A percentile compares a stretch with the other conserved stretches of the same genome.
phyloP scores from a whole-genome alignment of 2,329 filamentous ascomycete species.

The Colletotrichum lentis region DNA sequence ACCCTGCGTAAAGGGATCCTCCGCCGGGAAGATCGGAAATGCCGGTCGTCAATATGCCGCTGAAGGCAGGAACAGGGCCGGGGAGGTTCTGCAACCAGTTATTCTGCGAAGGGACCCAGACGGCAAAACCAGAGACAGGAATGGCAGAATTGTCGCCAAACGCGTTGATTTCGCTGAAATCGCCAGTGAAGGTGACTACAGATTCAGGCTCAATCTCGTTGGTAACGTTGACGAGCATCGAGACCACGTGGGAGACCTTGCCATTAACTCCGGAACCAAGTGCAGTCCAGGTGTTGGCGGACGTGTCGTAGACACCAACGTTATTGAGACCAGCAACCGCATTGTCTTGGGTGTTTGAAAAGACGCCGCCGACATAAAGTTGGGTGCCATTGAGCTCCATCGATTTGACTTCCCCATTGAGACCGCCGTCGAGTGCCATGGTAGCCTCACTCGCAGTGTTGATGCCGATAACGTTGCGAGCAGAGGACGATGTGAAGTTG shows the following conservation, averaged over 20 bases:
- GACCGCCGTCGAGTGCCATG: constrained; percentile 71
- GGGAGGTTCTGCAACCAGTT: constrained; percentile 90
- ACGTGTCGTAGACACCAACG: constrained; percentile 77
- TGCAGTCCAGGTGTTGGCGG: constrained; percentile 74
- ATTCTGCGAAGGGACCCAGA: constrained; percentile 86
- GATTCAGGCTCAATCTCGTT: constrained; percentile 69
- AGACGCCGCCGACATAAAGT: constrained; percentile 85
- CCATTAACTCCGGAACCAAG: constrained; percentile 89
- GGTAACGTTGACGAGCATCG: constrained; percentile 81
- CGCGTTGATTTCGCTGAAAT: constrained; percentile 76
- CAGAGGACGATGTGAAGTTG: constrained; percentile 76
- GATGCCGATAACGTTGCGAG: constrained; percentile 81
- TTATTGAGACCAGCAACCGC: constrained; percentile 73
- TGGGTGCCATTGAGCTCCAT: constrained; percentile 72
- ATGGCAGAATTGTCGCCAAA: constrained; percentile 71
- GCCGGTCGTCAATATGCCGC: constrained; percentile 75
- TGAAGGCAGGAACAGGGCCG: constrained; percentile 69
- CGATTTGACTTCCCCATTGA: constrained; percentile 80
- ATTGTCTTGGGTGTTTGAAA: constrained; percentile 74
- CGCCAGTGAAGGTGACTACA: constrained; percentile 81
- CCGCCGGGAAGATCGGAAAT: constrained; percentile 70
- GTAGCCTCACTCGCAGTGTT: constrained; percentile 68
- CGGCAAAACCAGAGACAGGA: constrained; percentile 77
- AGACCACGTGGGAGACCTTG: constrained; percentile 75
- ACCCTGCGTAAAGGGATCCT: constrained; percentile 81